These are phyloP conservation scores for Zygotorulaspora mrakii DNA, from an alignment of 1,139 yeast species.

Conservation along the genomic window DNA sequence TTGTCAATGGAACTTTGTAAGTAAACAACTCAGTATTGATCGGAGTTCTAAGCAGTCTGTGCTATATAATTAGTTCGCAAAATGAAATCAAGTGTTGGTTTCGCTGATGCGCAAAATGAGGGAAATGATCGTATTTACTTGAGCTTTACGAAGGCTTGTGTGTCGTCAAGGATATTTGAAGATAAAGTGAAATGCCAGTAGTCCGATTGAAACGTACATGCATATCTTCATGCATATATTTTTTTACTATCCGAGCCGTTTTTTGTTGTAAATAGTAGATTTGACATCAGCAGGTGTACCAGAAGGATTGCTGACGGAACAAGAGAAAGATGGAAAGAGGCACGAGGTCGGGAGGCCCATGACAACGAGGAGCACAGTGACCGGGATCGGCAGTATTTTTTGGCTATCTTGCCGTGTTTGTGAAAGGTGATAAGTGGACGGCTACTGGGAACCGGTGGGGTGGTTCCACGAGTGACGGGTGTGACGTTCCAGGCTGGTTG, in stretches of 20 bases:
- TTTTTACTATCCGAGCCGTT: conserved; percentile 2
- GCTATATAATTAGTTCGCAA: conserved; percentile 1
- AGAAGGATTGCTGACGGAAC: too few relatives aligned
- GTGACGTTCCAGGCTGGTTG: too few relatives aligned
- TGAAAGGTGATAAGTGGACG: too few relatives aligned
- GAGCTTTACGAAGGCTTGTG: background rate
- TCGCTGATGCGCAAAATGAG: conserved; percentile 1
- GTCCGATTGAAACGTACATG: conserved; percentile 1
- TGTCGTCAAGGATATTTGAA: too few relatives aligned
- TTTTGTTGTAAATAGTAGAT: background rate
- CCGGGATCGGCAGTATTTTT: background rate
- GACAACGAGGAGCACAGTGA: background rate
- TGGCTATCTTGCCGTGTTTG: background rate
- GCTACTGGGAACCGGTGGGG: too few relatives aligned
- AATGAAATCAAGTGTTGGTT: too few relatives aligned
- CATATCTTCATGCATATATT: background rate
- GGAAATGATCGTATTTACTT: conserved; percentile 2
- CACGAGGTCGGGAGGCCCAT: background rate
- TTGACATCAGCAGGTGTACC: background rate
- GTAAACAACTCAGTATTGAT: background rate
- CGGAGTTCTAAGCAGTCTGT: background rate
- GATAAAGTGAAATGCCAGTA: conserved; percentile 1
- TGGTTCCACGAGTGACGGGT: too few relatives aligned
- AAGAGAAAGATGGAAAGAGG: too few relatives aligned
- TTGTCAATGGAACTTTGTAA: background rate